Percentiles rank a stretch among this genome's conserved stretches.
These are phyloP conservation scores for Stylonectria norvegica DNA, from an alignment of 2,329 filamentous ascomycete genomes.

Conservation along the genomic window DNA sequence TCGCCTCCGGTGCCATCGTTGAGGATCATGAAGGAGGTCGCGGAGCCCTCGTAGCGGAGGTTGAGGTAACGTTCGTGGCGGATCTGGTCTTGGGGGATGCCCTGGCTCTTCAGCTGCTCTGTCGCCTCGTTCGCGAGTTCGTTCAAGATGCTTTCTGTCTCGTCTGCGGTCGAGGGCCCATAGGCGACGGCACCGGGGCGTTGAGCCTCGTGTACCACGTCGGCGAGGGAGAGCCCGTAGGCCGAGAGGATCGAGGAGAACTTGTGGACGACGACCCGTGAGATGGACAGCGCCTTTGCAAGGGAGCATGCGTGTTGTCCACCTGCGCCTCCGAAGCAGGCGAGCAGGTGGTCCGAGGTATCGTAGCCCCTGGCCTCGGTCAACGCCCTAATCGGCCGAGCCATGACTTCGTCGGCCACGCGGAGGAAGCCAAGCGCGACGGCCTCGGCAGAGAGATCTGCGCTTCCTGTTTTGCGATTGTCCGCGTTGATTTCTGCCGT, in stretches of 20 bases:
- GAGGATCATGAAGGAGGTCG: slow-evolving; percentile 38
- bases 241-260: slow-evolving; percentile 44
- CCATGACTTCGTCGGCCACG: slow-evolving; percentile 38
- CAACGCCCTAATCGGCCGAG: slow-evolving; percentile 33
- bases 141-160: slow-evolving; percentile 6
- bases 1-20: slow-evolving; percentile 38
- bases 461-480: slow-evolving; percentile 24
- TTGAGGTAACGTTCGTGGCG: slow-evolving; percentile 42
- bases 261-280: slow-evolving; percentile 39
- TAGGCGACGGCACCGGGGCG: slow-evolving; percentile 32
- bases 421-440: slow-evolving; percentile 36
- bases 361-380: slow-evolving; percentile 36
- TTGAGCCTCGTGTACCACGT: slow-evolving; percentile 38
- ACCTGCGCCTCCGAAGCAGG: slow-evolving; percentile 34
- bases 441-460: slow-evolving; percentile 31
- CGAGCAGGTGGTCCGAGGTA: slow-evolving; percentile 34
- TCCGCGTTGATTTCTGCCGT: slow-evolving; percentile 41
- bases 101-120: slow-evolving; percentile 24
- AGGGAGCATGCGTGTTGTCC: slow-evolving; percentile 42
- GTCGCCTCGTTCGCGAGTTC: slow-evolving; percentile 17
- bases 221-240: slow-evolving; percentile 42
- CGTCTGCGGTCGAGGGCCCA: slow-evolving; percentile 13
- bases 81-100: slow-evolving; percentile 35
- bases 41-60: slow-evolving; percentile 42
- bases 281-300: slow-evolving; percentile 37